phyloP scores from a whole-genome alignment of 768 basidiomycete genomes.

The Trametes gibbosa region DNA sequence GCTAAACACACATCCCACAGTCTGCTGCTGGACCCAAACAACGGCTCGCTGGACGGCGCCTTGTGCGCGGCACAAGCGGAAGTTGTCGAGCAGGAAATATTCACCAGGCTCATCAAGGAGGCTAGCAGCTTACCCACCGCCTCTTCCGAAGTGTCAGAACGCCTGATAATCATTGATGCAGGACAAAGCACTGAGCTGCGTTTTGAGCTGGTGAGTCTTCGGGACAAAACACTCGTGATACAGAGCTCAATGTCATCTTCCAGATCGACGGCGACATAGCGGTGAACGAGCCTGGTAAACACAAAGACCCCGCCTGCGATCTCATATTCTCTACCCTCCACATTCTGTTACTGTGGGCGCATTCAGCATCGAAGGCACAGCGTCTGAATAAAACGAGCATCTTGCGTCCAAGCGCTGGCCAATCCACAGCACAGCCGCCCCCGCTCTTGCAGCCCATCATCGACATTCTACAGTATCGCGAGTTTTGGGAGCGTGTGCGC shows the following conservation, averaged over 20 bases:
- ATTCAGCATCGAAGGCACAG: conserved; percentile 45
- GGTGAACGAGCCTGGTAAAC: background rate
- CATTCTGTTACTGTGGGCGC: conserved; percentile 61
- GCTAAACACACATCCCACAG: conserved; percentile 37
- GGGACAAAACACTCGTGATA: too few relatives aligned
- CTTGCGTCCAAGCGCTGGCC: conserved; percentile 22
- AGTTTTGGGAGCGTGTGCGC: conserved; percentile 65
- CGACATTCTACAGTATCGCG: conserved; percentile 76
- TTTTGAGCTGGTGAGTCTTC: conserved; percentile 63
- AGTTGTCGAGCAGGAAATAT: conserved; percentile 79
- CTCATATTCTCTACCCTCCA: conserved; percentile 65
- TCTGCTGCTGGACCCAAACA: conserved; percentile 29
- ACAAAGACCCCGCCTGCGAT: conserved; percentile 45
- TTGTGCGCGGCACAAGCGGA: conserved; percentile 66
- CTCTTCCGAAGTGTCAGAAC: conserved; percentile 75
- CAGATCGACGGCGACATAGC: conserved; percentile 30
- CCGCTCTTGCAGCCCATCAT: conserved; percentile 71
- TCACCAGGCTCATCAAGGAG: conserved; percentile 68
- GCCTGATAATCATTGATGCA: conserved; percentile 73
- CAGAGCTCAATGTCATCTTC: background rate
- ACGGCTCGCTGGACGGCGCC: conserved; percentile 45
- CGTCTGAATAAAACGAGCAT: conserved; percentile 34
- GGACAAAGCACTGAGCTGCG: conserved; percentile 65
- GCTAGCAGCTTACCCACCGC: conserved; percentile 75
- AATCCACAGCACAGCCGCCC: conserved; percentile 30